Evolutionary conservation across 768 basidiomycete species (phyloP).

Genomic region (Pleurotus tuber-regium): DNA sequence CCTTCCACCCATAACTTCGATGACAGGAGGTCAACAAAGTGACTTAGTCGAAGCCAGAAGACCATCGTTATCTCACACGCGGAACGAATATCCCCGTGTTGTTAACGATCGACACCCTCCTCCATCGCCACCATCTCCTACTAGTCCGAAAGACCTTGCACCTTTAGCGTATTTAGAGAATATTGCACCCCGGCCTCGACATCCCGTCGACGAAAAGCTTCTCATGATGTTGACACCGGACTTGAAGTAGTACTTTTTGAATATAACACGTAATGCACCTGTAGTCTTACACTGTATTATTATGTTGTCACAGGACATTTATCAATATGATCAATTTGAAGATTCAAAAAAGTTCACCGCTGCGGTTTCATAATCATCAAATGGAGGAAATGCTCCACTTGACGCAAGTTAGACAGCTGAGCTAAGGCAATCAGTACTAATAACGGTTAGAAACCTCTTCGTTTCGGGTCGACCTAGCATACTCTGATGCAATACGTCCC

Average conservation of each 20-base stretch:
- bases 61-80: slow-evolving; percentile 2
- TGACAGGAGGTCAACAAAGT: background rate
- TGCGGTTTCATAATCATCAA: background rate
- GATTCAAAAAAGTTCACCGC: too few relatives aligned
- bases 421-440: background rate
- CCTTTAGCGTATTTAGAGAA: slow-evolving; percentile 70
- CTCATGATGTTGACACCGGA: slow-evolving; percentile 9
- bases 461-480: background rate
- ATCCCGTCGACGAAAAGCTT: slow-evolving; percentile 50
- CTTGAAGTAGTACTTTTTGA: background rate
- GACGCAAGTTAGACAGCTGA: background rate
- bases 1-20: background rate
- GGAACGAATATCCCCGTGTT: slow-evolving; percentile 1
- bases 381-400: slow-evolving; percentile 2
- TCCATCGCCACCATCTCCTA: slow-evolving; percentile 24
- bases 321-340: background rate
- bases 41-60: slow-evolving; percentile 3
- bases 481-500: slow-evolving; percentile 8
- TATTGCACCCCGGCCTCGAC: slow-evolving; percentile 59
- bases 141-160: slow-evolving; percentile 42
- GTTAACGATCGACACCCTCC: background rate
- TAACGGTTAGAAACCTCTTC: background rate
- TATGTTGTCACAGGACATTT: background rate
- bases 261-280: background rate
- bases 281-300: background rate